Evolutionary conservation across 495 filamentous ascomycete species (phyloP).

Genomic region (Cryomyces minteri): DNA sequence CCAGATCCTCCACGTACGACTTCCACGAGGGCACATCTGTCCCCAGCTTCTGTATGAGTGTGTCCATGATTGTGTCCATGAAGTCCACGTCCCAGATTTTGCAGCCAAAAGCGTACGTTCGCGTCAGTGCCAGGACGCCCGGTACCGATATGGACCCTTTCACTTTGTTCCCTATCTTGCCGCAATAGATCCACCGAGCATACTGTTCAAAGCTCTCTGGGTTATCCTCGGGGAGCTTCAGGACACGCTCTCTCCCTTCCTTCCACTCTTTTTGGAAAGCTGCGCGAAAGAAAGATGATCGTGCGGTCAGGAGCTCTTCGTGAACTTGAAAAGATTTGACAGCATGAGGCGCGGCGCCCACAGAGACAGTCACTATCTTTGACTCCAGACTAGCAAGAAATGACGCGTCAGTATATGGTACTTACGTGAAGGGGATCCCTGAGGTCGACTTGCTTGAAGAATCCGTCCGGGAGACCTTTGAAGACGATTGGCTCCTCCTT

Average conservation of each 20-base stretch:
- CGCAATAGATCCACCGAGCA: background rate
- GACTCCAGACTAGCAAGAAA: background rate
- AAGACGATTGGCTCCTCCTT: too few species aligned
- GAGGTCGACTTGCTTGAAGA: too few species aligned
- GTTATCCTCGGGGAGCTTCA: background rate
- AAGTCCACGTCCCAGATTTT: background rate
- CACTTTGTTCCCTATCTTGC: background rate
- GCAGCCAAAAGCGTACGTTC: background rate
- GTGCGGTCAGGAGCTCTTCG: background rate
- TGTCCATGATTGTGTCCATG: background rate
- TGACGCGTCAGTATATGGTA: background rate
- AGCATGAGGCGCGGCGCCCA: background rate
- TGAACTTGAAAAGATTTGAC: background rate
- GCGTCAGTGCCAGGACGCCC: background rate
- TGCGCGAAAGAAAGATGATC: constrained; percentile 1
- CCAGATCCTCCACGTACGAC: background rate
- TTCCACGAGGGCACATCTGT: background rate
- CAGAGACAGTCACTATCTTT: constrained; percentile 1
- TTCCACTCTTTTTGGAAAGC: background rate
- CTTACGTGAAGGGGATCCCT: too few species aligned
- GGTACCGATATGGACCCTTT: background rate
- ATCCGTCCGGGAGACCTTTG: too few species aligned
- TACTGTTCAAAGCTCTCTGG: background rate
- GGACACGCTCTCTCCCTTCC: background rate
- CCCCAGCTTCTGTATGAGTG: background rate